phyloP scores from a whole-genome alignment of 2,329 filamentous ascomycete genomes.

The Leptographium procerum region DNA sequence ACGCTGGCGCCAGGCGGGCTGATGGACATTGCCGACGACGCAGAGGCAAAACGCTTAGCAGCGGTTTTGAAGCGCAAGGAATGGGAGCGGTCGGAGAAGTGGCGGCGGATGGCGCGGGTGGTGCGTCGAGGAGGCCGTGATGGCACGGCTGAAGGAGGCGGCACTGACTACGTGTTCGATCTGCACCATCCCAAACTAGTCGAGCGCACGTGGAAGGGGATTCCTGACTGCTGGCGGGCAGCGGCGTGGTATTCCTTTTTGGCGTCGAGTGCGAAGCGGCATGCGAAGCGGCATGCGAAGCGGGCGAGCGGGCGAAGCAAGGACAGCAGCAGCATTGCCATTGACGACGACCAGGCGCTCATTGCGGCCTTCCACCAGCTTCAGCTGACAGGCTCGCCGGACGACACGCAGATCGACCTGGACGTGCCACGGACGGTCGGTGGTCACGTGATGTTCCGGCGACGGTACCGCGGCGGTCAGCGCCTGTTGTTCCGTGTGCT shows the following conservation, averaged over 20 bases:
- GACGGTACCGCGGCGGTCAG: slow-evolving; percentile 84
- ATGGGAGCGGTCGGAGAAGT: slow-evolving; percentile 52
- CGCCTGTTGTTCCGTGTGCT: slow-evolving; percentile 84
- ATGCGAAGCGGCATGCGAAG: neutral
- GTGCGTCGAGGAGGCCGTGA: slow-evolving; percentile 38
- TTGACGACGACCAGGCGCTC: slow-evolving; percentile 27
- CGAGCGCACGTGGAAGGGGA: slow-evolving; percentile 92
- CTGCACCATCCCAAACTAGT: slow-evolving; percentile 72
- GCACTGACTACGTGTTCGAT: slow-evolving; percentile 68
- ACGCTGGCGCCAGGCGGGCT: slow-evolving; percentile 43
- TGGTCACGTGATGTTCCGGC: slow-evolving; percentile 93
- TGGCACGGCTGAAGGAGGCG: slow-evolving; percentile 16
- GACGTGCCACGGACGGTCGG: slow-evolving; percentile 93
- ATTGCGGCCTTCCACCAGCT: slow-evolving; percentile 61
- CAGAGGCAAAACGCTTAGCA: slow-evolving; percentile 37
- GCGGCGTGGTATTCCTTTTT: slow-evolving; percentile 95
- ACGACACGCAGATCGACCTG: slow-evolving; percentile 94
- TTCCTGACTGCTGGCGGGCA: slow-evolving; percentile 88
- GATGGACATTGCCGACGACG: slow-evolving; percentile 44
- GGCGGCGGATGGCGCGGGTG: slow-evolving; percentile 54
- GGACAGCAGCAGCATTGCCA: neutral
- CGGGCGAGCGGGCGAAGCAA: neutral
- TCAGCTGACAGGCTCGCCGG: slow-evolving; percentile 63
- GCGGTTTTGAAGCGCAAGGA: slow-evolving; percentile 52
- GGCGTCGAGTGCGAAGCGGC: slow-evolving; percentile 51